These are phyloP conservation scores for Kregervanrija delftensis DNA, from an alignment of 805 yeast species.

Conservation along the genomic window DNA sequence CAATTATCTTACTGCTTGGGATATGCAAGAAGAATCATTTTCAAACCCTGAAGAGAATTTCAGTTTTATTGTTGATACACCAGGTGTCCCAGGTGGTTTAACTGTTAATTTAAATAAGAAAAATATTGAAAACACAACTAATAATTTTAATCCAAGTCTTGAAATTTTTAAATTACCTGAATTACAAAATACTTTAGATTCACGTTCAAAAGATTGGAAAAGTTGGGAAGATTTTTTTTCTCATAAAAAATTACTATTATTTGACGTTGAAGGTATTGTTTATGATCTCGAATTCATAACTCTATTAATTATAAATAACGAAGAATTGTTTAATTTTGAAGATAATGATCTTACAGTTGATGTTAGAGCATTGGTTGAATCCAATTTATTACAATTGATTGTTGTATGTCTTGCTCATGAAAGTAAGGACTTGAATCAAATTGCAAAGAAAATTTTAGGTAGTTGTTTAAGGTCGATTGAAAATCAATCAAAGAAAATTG, in stretches of 20 bases:
- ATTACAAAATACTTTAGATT: slow-evolving; percentile 1
- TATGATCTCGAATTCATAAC: slow-evolving; percentile 74
- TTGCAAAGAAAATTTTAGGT: slow-evolving; percentile 38
- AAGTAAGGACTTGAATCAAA: slow-evolving; percentile 21
- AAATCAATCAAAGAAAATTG: slow-evolving; percentile 26
- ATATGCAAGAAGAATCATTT: slow-evolving; percentile 29
- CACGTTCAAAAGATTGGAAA: slow-evolving; percentile 18
- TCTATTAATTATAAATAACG: slow-evolving; percentile 54
- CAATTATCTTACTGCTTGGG: slow-evolving; percentile 59
- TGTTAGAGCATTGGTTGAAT: slow-evolving; percentile 49
- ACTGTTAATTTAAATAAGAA: slow-evolving; percentile 44
- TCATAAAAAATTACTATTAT: slow-evolving; percentile 10
- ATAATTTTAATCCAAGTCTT: slow-evolving; percentile 23
- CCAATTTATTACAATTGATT: slow-evolving; percentile 46
- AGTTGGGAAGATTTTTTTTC: slow-evolving; percentile 25
- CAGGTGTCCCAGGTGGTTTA: slow-evolving; percentile 30
- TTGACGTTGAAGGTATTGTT: slow-evolving; percentile 13
- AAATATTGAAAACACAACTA: slow-evolving; percentile 42
- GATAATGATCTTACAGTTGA: slow-evolving; percentile 31
- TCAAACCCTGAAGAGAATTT: slow-evolving; percentile 34
- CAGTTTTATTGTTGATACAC: slow-evolving; percentile 39
- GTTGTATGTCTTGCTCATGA: slow-evolving; percentile 39
- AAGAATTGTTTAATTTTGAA: slow-evolving; percentile 43
- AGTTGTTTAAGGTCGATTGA: slow-evolving; percentile 39
- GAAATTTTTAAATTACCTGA: slow-evolving; percentile 25